Percentiles rank a stretch among this genome's conserved stretches.
Evolutionary conservation across 2,329 filamentous ascomycete genomes (phyloP).

Genomic region (Cytospora mali): DNA sequence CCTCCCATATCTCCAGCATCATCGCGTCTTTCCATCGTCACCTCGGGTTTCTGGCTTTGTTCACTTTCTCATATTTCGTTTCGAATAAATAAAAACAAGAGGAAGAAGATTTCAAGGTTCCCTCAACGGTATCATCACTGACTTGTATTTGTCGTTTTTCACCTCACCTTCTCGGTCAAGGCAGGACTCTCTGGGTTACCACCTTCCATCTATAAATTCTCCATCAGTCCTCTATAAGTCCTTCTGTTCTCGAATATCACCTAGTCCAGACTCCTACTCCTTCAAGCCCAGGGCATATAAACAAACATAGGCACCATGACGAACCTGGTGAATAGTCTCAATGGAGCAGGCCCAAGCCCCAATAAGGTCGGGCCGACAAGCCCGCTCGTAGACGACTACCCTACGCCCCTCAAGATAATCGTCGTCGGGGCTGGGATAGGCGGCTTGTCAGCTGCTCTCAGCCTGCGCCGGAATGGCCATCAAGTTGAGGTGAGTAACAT

Average conservation of each 20-base stretch:
- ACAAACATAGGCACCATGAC: constrained; percentile 15
- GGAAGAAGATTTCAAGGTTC: background rate
- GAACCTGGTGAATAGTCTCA: constrained; percentile 8
- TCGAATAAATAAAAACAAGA: too few species aligned
- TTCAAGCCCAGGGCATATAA: background rate
- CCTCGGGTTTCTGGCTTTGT: background rate
- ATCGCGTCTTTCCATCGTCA: background rate
- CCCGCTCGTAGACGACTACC: constrained; percentile 23
- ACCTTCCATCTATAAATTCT: background rate
- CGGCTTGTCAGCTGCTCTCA: constrained; percentile 55
- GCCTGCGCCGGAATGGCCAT: constrained; percentile 55
- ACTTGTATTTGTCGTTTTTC: background rate
- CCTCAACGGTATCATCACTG: background rate
- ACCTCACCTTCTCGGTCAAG: background rate
- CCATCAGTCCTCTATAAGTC: background rate
- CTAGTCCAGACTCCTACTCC: background rate
- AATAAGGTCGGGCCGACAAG: constrained; percentile 23
- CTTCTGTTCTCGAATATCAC: background rate
- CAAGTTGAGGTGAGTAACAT: constrained; percentile 40
- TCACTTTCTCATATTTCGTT: background rate
- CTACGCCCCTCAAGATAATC: constrained; percentile 30
- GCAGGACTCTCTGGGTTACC: background rate
- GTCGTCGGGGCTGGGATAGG: constrained; percentile 53
- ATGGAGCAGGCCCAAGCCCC: background rate
- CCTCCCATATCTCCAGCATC: background rate